phyloP scores from a whole-genome alignment of 139 green algal species.

The Volvox reticuliferus region DNA sequence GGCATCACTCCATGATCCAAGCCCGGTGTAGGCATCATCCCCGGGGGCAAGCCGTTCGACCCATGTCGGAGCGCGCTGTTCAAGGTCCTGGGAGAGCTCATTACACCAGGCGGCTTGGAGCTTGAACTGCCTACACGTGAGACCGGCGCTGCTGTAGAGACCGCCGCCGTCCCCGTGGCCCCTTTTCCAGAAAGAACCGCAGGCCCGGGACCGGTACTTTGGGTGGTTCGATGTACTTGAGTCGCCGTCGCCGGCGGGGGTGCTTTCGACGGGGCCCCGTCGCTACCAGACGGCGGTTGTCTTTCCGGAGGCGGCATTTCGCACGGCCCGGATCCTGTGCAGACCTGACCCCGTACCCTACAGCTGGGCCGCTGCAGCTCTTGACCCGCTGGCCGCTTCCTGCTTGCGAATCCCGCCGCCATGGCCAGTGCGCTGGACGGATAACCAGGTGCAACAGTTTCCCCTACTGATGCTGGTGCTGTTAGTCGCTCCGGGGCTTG shows the following conservation, averaged over 20 bases:
- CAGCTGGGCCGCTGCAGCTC: constrained; percentile 1
- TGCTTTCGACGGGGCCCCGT: not conserved
- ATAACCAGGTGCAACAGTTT: not conserved
- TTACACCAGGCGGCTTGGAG: not conserved
- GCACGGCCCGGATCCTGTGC: not conserved
- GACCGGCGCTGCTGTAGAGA: not conserved
- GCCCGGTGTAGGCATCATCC: constrained; percentile 40
- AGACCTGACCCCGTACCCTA: constrained; percentile 17
- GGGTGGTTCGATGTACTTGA: too few relatives aligned
- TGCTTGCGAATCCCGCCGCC: not conserved
- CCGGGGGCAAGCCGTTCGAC: not conserved
- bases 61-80: not conserved
- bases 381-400: constrained; percentile 26
- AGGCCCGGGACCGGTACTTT: not conserved
- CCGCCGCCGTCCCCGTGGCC: not conserved
- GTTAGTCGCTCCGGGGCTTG: not conserved
- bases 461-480: constrained; percentile 22
- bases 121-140: not conserved
- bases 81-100: not conserved
- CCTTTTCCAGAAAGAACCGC: not conserved
- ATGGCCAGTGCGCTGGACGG: not conserved
- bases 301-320: not conserved
- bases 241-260: too few relatives aligned
- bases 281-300: not conserved
- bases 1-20: not conserved